Evolutionary conservation across 2,329 filamentous ascomycete species (phyloP).

Genomic region (Diaporthe aspalathi): DNA sequence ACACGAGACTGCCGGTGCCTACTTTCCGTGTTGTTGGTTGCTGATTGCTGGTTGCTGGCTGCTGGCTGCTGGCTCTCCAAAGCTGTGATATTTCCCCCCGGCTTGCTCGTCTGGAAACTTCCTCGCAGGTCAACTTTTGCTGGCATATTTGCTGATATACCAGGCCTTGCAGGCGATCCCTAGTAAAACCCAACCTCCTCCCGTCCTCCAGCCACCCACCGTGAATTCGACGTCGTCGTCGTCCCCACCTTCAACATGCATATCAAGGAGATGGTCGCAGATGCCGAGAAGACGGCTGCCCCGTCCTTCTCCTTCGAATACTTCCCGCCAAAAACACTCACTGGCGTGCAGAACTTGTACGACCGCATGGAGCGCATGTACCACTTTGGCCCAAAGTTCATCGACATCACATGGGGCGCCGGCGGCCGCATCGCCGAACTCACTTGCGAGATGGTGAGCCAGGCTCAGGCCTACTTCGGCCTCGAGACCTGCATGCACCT

Average conservation of each 20-base stretch:
- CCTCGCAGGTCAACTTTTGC: not conserved
- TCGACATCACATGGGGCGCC: conserved; percentile 98
- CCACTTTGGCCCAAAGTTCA: conserved; percentile 90
- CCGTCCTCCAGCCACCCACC: not conserved
- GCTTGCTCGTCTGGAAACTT: conserved; percentile 15
- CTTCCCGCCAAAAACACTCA: conserved; percentile 97
- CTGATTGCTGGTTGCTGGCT: not conserved
- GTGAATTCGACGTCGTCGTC: conserved; percentile 1
- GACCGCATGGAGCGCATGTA: conserved; percentile 99
- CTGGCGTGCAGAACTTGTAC: conserved; percentile 98
- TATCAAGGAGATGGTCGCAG: conserved; percentile 89
- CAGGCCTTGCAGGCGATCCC: conserved; percentile 4
- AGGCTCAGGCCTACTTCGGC: conserved; percentile 94
- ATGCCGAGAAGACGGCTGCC: conserved; percentile 80
- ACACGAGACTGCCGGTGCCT: not conserved
- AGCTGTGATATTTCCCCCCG: not conserved
- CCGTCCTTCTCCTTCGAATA: conserved; percentile 99
- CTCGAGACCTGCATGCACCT: conserved; percentile 99
- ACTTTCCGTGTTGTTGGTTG: not conserved
- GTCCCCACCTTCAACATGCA: conserved; percentile 75
- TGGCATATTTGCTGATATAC: conserved; percentile 25
- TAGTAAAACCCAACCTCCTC: not conserved
- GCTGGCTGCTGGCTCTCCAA: not conserved
- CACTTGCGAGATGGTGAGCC: conserved; percentile 97
- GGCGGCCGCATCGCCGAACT: conserved; percentile 91